phyloP scores from a whole-genome alignment of 257 asterid species.

The Forsythia suspensa region DNA sequence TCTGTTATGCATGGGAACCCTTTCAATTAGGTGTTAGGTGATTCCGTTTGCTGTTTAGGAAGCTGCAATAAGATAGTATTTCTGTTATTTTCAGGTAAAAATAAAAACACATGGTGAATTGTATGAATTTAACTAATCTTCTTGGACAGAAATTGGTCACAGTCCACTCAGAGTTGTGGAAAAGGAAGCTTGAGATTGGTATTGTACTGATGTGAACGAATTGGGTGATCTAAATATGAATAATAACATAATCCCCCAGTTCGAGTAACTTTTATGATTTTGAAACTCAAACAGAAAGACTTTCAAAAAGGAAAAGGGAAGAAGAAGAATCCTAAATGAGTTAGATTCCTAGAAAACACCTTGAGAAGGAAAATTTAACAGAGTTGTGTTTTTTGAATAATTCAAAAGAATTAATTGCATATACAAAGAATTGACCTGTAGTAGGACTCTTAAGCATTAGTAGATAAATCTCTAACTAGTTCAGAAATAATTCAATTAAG shows the following conservation, averaged over 20 bases:
- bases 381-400: background rate
- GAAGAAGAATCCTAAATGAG: background rate
- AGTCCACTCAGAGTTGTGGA: background rate
- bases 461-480: background rate
- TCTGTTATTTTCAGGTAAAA: background rate
- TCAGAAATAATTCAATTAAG: background rate
- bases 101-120: background rate
- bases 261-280: background rate
- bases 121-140: background rate
- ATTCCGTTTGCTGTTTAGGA: background rate
- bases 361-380: background rate
- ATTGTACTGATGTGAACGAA: background rate
- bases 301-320: background rate
- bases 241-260: background rate
- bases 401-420: background rate
- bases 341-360: background rate
- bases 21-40: background rate
- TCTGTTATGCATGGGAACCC: background rate
- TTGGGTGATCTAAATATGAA: background rate
- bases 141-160: background rate
- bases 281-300: background rate
- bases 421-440: background rate
- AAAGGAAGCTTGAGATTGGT: background rate
- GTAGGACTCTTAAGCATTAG: background rate
- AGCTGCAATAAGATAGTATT: background rate